phyloP scores from a whole-genome alignment of 106 monocot genomes.

The Dactylorhiza incarnata region DNA sequence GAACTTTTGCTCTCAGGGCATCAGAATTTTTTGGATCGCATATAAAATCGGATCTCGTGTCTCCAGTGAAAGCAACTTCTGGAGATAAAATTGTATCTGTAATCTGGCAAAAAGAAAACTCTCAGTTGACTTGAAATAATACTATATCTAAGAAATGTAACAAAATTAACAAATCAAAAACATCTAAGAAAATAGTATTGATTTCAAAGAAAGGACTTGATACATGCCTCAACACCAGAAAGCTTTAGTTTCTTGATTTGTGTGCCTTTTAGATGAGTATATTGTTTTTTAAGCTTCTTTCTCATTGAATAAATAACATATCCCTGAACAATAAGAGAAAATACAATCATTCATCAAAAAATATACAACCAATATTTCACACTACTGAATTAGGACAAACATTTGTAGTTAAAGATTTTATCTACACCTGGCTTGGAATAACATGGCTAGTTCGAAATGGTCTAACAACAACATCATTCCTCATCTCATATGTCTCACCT shows the following conservation, averaged over 20 bases:
- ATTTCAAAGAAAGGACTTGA: neutral
- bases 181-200: neutral
- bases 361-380: neutral
- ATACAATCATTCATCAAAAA: too few relatives aligned
- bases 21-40: conserved; percentile 88
- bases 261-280: conserved; percentile 64
- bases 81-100: conserved; percentile 89
- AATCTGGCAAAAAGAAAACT: conserved; percentile 43
- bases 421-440: conserved; percentile 86
- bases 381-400: neutral
- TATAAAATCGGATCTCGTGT: conserved; percentile 93
- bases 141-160: neutral
- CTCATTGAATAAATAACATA: conserved; percentile 90
- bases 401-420: neutral
- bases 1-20: conserved; percentile 95
- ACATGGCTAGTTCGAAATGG: conserved; percentile 93
- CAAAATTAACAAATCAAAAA: neutral
- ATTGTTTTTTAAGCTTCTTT: conserved; percentile 90
- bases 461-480: conserved; percentile 95
- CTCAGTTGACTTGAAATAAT: conserved; percentile 4
- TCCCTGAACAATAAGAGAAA: conserved; percentile 37
- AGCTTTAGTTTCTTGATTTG: conserved; percentile 85
- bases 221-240: conserved; percentile 75
- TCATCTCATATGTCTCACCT: conserved; percentile 96
- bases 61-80: conserved; percentile 95